A percentile compares a stretch with the other conserved stretches of the same genome.
These are phyloP conservation scores for Phenoliferia sp. DNA, from an alignment of 1,284 basidiomycete species.

Conservation along the genomic window DNA sequence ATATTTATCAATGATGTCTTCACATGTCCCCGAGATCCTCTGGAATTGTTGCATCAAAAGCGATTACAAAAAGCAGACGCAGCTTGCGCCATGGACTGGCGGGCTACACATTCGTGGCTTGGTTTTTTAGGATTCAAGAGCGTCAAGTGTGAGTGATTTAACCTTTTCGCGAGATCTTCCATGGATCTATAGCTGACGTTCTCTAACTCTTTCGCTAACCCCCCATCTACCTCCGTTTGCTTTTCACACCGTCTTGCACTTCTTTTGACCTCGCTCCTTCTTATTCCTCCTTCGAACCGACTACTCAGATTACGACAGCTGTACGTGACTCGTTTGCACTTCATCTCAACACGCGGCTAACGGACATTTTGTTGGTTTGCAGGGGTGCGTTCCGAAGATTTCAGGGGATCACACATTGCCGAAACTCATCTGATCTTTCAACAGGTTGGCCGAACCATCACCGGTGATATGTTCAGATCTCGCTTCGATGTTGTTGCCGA, in stretches of 20 bases:
- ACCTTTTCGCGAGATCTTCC: not conserved
- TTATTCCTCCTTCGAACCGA: not conserved
- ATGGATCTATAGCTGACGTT: constrained; percentile 46
- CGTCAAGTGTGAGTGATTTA: constrained; percentile 36
- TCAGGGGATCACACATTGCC: not conserved
- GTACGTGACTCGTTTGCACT: not conserved
- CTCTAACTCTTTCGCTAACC: constrained; percentile 40
- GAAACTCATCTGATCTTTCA: not conserved
- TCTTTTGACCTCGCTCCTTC: not conserved
- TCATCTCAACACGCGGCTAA: not conserved
- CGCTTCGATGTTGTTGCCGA: constrained; percentile 20
- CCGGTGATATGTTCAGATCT: constrained; percentile 20
- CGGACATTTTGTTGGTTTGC: not conserved
- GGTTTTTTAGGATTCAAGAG: constrained; percentile 24
- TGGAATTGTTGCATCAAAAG: constrained; percentile 47
- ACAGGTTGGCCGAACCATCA: constrained; percentile 20
- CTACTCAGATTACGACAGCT: constrained; percentile 1
- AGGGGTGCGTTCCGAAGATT: not conserved
- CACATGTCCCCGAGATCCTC: constrained; percentile 43
- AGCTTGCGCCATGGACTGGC: constrained; percentile 47
- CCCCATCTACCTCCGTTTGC: not conserved
- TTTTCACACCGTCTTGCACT: not conserved
- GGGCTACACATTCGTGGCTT: constrained; percentile 8
- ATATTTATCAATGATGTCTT: constrained; percentile 49
- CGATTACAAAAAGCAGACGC: constrained; percentile 44